Conservation (phyloP, 2,329 filamentous ascomycete species). For the Stylonectria norvegica region DNA sequence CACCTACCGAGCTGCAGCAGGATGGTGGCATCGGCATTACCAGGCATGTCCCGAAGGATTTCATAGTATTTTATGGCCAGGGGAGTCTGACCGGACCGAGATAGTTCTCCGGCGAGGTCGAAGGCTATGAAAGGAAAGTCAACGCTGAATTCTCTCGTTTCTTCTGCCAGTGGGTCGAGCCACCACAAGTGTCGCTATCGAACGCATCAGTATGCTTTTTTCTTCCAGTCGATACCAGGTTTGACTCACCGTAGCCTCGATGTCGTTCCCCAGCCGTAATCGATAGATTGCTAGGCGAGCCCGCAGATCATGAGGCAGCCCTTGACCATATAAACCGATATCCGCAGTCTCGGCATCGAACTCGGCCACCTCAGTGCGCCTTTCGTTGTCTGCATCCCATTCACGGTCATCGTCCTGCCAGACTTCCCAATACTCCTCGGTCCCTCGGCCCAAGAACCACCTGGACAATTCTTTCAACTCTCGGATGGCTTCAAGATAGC, state of each 20-base stretch:
- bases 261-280: constrained; percentile 62
- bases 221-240: neutral
- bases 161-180: constrained; percentile 61
- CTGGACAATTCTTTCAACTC: constrained; percentile 71
- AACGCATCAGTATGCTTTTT: constrained; percentile 10
- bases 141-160: constrained; percentile 46
- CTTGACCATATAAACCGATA: constrained; percentile 62
- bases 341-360: constrained; percentile 57
- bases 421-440: constrained; percentile 75
- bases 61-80: constrained; percentile 55
- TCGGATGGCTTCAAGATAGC: constrained; percentile 62
- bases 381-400: constrained; percentile 73
- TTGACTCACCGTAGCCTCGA: constrained; percentile 69
- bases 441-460: constrained; percentile 74
- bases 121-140: constrained; percentile 78
- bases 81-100: constrained; percentile 24
- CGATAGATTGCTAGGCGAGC: constrained; percentile 81
- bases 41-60: constrained; percentile 47
- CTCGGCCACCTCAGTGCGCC: constrained; percentile 59
- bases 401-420: constrained; percentile 75
- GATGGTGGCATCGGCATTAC: constrained; percentile 49
- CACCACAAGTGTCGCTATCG: constrained; percentile 65
- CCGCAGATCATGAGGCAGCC: constrained; percentile 76
- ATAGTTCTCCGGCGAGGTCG: constrained; percentile 54
- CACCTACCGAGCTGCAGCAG: constrained; percentile 62